phyloP scores from a whole-genome alignment of 2,329 filamentous ascomycete genomes.

The Fusarium clavum region DNA sequence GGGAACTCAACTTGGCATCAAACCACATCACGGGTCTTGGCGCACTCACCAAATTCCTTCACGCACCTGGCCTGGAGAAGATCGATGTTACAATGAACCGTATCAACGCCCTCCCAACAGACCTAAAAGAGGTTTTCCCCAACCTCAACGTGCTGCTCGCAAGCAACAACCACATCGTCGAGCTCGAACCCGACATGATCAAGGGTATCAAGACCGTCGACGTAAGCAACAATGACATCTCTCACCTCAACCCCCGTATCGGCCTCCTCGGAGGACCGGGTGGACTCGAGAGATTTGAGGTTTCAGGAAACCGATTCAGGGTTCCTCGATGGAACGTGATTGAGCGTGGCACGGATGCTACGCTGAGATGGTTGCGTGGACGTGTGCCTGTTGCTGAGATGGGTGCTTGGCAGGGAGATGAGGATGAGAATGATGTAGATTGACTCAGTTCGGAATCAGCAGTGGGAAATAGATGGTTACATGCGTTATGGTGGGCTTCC shows the following conservation, averaged over 20 bases:
- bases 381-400: conserved; percentile 74
- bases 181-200: conserved; percentile 78
- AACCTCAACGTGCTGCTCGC: conserved; percentile 76
- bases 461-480: neutral
- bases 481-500: conserved; percentile 7
- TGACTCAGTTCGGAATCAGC: conserved; percentile 11
- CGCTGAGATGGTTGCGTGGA: conserved; percentile 82
- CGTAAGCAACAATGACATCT: conserved; percentile 86
- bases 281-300: conserved; percentile 74
- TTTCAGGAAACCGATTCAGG: conserved; percentile 86
- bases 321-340: conserved; percentile 87
- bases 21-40: conserved; percentile 79
- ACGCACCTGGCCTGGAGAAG: conserved; percentile 79
- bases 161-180: conserved; percentile 81
- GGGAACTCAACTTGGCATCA: conserved; percentile 79
- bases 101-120: conserved; percentile 74
- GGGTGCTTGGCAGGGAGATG: conserved; percentile 65
- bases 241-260: conserved; percentile 81
- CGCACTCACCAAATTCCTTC: conserved; percentile 72
- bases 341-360: conserved; percentile 87
- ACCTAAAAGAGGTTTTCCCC: conserved; percentile 75
- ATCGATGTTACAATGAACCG: conserved; percentile 87
- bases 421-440: conserved; percentile 51
- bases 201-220: conserved; percentile 73
- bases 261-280: conserved; percentile 77